Evolutionary conservation across 768 basidiomycete species (phyloP), one percentile per base, ranked within the genome.

Genomic region (Leucocoprinus leucothites): DNA sequence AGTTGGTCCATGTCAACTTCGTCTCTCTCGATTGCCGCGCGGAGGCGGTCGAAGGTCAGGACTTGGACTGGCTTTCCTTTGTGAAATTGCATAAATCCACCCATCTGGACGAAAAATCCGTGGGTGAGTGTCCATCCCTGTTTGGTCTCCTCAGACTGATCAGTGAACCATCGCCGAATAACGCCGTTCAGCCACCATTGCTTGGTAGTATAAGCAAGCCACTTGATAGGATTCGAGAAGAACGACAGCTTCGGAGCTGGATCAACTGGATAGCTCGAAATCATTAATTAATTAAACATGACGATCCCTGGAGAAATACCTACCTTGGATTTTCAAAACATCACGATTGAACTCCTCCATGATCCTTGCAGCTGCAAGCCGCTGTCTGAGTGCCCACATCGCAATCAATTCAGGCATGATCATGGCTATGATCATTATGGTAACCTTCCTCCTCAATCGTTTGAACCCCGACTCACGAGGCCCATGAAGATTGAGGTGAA

Each of bases 51-150:
- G 22, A 53, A 25, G 3, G 53, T 48, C 31, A 61, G 57, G 7
- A 49, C 42, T 11, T 34, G 24, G 7, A 26, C 13, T 19, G 53
- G 48, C 11, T 21, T 34, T 21, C 44, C 57, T 1, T 35, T 26
- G 13, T 50, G 16, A 4, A 31, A 48, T 24, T 51, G 21, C 22
- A 61, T 34, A 19, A 61, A 56, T 5, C 60, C 57, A 3, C 54
- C 57, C 60, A 56, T 58, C 19, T 53, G 53, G 13, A 58, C 24
- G 26, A 56, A 58, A 38, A 58, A 58, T 2, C 53, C 57, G 41
- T 60, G 60, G 3, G 48, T 45, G 45, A 52, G 5, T 6, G 60
- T 60, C 60, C 60, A 60, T 9, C 64, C 57, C 34, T 72, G 11
- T 31, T 31, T 31, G 31, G 11, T 11, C 11, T 31, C 31, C 5